Percentiles rank a stretch among this genome's conserved stretches.
Evolutionary conservation across 129 eudicot species (phyloP).

Genomic region (Lonicera japonica): DNA sequence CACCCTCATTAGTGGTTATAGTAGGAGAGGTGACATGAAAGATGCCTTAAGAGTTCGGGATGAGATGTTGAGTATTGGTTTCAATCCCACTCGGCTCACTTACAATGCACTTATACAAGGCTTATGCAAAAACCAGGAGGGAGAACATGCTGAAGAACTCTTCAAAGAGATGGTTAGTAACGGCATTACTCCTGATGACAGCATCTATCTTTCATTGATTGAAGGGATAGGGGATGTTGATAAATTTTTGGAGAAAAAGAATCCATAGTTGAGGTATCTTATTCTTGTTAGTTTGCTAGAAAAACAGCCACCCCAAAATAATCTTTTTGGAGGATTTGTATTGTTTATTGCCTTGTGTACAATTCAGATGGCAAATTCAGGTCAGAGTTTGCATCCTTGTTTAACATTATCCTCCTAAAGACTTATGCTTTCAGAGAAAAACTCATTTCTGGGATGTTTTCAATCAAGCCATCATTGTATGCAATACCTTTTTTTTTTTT

Average conservation of each 20-base stretch:
- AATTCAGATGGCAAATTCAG: neutral
- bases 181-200: constrained; percentile 67
- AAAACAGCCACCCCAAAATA: neutral
- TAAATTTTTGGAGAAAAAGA: constrained; percentile 26
- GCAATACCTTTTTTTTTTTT: too few relatives aligned
- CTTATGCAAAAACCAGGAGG: constrained; percentile 48
- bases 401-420: neutral
- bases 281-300: neutral
- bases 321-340: neutral
- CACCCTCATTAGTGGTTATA: constrained; percentile 67
- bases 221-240: constrained; percentile 43
- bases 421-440: neutral
- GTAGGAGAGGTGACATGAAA: constrained; percentile 61
- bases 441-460: neutral
- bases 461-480: neutral
- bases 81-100: constrained; percentile 49
- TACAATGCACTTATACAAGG: constrained; percentile 77
- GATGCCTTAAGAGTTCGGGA: constrained; percentile 61
- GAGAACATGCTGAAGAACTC: constrained; percentile 43
- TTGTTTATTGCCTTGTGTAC: neutral
- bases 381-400: neutral
- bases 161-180: constrained; percentile 56
- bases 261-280: neutral
- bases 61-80: constrained; percentile 55
- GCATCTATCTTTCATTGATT: constrained; percentile 43